phyloP scores from a whole-genome alignment of 108 stramenopile genomes.

The Nitzschia sp. region DNA sequence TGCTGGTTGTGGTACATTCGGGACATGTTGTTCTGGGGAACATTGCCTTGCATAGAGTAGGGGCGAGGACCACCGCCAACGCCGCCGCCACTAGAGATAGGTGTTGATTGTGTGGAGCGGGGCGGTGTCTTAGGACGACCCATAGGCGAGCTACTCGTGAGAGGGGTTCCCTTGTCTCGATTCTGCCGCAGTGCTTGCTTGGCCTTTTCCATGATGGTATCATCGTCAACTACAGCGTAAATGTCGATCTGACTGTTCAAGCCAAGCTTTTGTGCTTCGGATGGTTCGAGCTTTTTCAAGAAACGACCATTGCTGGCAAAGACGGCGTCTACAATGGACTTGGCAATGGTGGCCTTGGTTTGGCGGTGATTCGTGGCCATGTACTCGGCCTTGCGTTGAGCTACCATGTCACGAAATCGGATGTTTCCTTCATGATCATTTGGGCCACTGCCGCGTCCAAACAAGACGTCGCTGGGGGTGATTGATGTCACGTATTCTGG shows the following conservation, averaged over 20 bases:
- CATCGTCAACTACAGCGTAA: slow-evolving; percentile 44
- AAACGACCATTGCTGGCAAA: slow-evolving; percentile 65
- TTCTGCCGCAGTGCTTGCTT: slow-evolving; percentile 67
- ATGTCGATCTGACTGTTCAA: slow-evolving; percentile 47
- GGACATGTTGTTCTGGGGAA: slow-evolving; percentile 5
- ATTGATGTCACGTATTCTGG: slow-evolving; percentile 33
- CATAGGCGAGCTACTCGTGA: not conserved
- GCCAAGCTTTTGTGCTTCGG: slow-evolving; percentile 39
- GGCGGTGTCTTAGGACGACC: not conserved
- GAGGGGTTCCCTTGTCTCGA: slow-evolving; percentile 23
- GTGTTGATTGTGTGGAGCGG: not conserved
- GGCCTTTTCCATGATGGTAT: slow-evolving; percentile 67
- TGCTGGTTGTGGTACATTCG: not conserved
- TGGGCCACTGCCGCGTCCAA: slow-evolving; percentile 72
- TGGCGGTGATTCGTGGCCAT: slow-evolving; percentile 53
- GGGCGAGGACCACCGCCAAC: not conserved
- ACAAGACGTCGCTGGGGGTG: slow-evolving; percentile 57
- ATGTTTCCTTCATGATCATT: slow-evolving; percentile 80
- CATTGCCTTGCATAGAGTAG: slow-evolving; percentile 5
- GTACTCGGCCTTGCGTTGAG: slow-evolving; percentile 49
- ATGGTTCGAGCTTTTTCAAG: slow-evolving; percentile 57
- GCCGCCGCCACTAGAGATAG: not conserved
- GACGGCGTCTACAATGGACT: slow-evolving; percentile 69
- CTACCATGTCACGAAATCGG: slow-evolving; percentile 55
- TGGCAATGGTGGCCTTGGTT: slow-evolving; percentile 72